These are phyloP conservation scores for Ceratobasidium sp. DNA, from an alignment of 1,284 basidiomycete genomes.

Conservation along the genomic window DNA sequence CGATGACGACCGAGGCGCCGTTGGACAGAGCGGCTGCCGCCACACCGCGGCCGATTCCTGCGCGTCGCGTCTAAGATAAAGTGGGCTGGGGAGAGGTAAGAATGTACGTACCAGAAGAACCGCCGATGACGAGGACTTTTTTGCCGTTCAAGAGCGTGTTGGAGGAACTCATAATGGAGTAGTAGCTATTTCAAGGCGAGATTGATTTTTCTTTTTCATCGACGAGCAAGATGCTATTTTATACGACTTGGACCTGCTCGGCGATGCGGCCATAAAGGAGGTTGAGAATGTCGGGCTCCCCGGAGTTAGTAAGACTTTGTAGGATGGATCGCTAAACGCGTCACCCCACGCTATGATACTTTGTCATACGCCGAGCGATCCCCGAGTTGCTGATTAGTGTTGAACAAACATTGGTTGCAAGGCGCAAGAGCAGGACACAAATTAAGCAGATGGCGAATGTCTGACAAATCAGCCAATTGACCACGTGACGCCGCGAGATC, in stretches of 20 bases:
- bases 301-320: no score
- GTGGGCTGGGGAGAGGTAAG: not conserved
- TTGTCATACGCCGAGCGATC: not conserved
- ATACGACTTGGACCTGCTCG: not conserved
- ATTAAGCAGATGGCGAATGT: no score
- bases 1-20: slow-evolving; percentile 42
- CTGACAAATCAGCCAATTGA: not conserved
- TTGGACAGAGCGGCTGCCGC: slow-evolving; percentile 28
- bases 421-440: no score
- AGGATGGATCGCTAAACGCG: no score
- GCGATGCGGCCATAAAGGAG: no score
- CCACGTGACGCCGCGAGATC: not conserved
- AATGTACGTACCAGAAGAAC: slow-evolving; percentile 18
- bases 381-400: not conserved
- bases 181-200: not conserved
- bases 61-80: not conserved
- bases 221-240: not conserved
- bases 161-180: not conserved
- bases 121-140: slow-evolving; percentile 23
- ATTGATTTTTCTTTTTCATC: not conserved
- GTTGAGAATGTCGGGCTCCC: no score
- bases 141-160: slow-evolving; percentile 2
- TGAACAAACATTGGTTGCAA: no score
- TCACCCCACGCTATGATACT: no score
- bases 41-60: slow-evolving; percentile 40